Evolutionary conservation across 179 eudicot genomes (phyloP), one percentile per base, ranked within the genome.

Genomic region (Silene vulgaris): DNA sequence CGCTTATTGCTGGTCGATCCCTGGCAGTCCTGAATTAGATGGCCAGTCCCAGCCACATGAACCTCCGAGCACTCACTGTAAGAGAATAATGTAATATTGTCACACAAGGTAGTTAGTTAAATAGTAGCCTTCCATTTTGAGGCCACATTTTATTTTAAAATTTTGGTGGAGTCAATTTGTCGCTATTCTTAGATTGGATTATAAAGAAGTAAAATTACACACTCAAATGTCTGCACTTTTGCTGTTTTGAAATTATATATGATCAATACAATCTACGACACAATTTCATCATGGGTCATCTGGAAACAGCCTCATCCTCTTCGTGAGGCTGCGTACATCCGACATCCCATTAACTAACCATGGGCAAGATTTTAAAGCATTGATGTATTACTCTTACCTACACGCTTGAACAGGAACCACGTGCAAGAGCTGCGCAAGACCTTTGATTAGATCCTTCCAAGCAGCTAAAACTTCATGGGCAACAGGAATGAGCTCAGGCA

Each of bases 361-460:
- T 50, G n/a, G 57, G n/a, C 2, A 50, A 14, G 57, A 50, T 50
- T 13, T 50, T 13, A 50, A 50, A n/a, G 57, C 57, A 50, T 11
- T 50, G 57, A 12, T 50, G 57, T 50, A 50, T 50, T 45, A 40
- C 63, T 68, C 72, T 82, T 81, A 95, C 99, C 99, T 89, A 85
- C 97, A 95, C 75, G 91, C 99, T 74, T 87, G 82, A 79, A 90
- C 95, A 0, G 97, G 97, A 81, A 95, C 65, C 32, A 87, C 84
- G 12, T 92, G 95, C 83, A 92, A 77, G 82, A 95, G 96, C 83
- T 92, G 96, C 7, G 97, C 89, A 76, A 95, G 75, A 77, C 99
- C 97, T 81, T 74, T 81, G 61, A 95, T 95, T 57, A 95, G 82
- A 71, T 80, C 75, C 85, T 88, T 89, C 97, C 97, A 95, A 79